Evolutionary conservation across 257 asterid species (phyloP), one percentile per base, ranked within the genome.

Genomic region (Primulina eburnea): DNA sequence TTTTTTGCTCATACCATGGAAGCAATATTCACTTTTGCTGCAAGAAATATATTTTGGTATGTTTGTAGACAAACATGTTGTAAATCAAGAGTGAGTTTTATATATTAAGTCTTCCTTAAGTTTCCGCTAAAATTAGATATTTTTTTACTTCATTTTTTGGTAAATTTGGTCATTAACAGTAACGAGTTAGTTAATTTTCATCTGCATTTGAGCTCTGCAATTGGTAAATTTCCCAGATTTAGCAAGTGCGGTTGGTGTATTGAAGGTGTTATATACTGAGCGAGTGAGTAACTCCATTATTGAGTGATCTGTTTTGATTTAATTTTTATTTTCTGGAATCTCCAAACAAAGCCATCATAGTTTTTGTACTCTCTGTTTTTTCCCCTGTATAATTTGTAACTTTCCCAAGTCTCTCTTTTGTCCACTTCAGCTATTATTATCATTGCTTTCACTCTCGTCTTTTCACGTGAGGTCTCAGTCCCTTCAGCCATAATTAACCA

Each of bases 21-120:
- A 60, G 66, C 78, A 69, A 28, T 34, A 65, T 76, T 69, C 72
- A 76, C 77, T 76, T 82, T 79, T 76, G 84, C 40, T 68, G 80
- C 77, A 73, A 64, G n/a, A 57, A 62, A 8, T 40, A 40, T 73
- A 52, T 62, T 63, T 76, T 68, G 75, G 74, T 34, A 53, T 75
- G 71, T 74, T 55, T 65, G 37, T 40, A 58, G 68, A 68, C 52
- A 53, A 67, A 53, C 72, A 24, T 77, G 76, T 62, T 79, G 86
- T 82, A 82, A 76, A 79, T 79, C 74, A 73, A 57, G 70, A 65
- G 63, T 67, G 6, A 63, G 70, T 64, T 55, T 64, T 58, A 26
- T 57, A 64, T 71, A 63, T 21, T 61, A 64, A 24, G 7, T 29
- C 28, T 40, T 61, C 10, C 58, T n/a, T 72, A 52, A 21, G n/a